Evolutionary conservation across 2,329 filamentous ascomycete species (phyloP), one percentile per base, ranked within the genome.

Genomic region (Trichophyton benhamiae): DNA sequence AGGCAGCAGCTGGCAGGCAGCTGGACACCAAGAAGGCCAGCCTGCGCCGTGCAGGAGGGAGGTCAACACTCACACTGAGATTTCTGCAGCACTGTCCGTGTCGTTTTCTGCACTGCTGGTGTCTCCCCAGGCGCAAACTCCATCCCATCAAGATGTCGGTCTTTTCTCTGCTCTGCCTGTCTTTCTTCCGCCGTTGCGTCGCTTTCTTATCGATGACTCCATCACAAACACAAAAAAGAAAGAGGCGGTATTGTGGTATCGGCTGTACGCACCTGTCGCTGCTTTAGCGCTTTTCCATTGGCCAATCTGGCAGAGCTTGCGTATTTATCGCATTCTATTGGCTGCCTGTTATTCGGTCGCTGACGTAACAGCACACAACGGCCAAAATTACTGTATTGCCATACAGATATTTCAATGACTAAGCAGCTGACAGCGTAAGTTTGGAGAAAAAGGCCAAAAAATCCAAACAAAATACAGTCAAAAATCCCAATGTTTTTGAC

Each of bases 361-460:
- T 55, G 52, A 55, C 52, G 52, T 55, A 55, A 55, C 33, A 30
- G 17, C 52, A 53, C 22, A 55, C 52, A 55, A 55, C 52, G 52
- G 52, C 52, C 27, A 38, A 38, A 55, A 20, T 17, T 55, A 55
- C 52, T 11, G 52, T 36, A 36, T 20, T 25, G 3, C 2, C 8
- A 27, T 25, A 52, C 46, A 22, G 11, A 3, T 13, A 33, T 53
- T 30, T 11, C 2, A 27, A 11, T 55, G 22, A 52, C 20, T 52
- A 25, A 52, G 20, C 46, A 52, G 20, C 11, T 8, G 5, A 15
- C 20, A 2, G 25, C 41, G 15, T n/a, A 7, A 13, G 15, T 38
- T 38, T 38, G 9, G 33, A 13, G 9, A 13, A 13, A 38, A 38
- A 13, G 9, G 11, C 11, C 25, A 27, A 30, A 7, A 30, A 30